Evolutionary conservation across 2,329 filamentous ascomycete species (phyloP), one percentile per base, ranked within the genome.

Genomic region (Xylaria sp.): DNA sequence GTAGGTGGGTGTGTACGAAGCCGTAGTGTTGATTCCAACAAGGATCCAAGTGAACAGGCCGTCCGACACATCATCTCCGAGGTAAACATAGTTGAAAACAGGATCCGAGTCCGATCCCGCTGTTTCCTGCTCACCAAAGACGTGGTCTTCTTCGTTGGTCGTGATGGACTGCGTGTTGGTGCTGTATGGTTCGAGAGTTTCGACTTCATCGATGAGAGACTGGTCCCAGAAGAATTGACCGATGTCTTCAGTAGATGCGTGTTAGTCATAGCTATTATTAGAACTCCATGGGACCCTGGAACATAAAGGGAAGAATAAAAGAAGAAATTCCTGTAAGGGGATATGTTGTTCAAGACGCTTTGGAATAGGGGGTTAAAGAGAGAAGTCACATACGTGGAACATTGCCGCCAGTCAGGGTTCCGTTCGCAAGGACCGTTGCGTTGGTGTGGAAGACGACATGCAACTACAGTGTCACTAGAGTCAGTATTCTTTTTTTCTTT

Each of bases 1-100:
- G 41, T 65, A 65, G 15, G 62, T 65, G 20, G 62, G 52, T n/a
- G 52, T 65, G 28, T 65, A 65, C 18, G 62, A 56, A 39, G 63
- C 63, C 20, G 63, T 39, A 23, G 55, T 39, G 51, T 68, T 52
- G 10, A 68, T 60, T 7, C 66, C 66, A 23, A 68, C 34, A 7
- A 57, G 48, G 20, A 68, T 55, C 66, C 66, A 68, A 12, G 61
- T 55, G 48, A 68, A 64, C 25, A 68, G 54, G 10, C 66, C 66
- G 10, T 68, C 66, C 5, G 60, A 32, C n/a, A 59, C 48, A 10
- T 37, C 41, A 20, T 68, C 66, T 12, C 66, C 66, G 25, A 34
- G 57, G 8, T 41, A 41, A 18, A 41, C 37, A 18, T 57, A 41
- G n/a, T 41, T 41, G 54, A 41, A 41, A 13, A 57, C 34, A 34